A percentile compares a stretch with the other conserved stretches of the same genome.
Conservation (phyloP, 2,329 filamentous ascomycete species). For the Akanthomyces muscarius region DNA sequence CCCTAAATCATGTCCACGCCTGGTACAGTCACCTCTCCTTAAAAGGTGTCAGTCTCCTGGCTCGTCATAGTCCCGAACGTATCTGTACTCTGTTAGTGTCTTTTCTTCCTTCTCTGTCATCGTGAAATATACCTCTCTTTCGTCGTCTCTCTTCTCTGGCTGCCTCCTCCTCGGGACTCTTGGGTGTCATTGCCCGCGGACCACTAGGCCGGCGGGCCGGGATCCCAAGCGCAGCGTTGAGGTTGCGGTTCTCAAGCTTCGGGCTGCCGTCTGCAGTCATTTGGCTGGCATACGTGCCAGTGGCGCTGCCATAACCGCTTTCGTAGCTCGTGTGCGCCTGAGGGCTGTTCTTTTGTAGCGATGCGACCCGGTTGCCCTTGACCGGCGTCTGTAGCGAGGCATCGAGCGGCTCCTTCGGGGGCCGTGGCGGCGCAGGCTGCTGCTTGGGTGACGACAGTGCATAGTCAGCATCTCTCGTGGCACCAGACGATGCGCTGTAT, state of each 20-base stretch:
- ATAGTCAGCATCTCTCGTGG: slow-evolving; percentile 37
- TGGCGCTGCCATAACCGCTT: slow-evolving; percentile 49
- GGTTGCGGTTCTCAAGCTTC: slow-evolving; percentile 53
- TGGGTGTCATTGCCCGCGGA: slow-evolving; percentile 59
- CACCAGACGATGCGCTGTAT: slow-evolving; percentile 42
- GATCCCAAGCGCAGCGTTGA: slow-evolving; percentile 49
- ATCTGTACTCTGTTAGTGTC: slow-evolving; percentile 33
- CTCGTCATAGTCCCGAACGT: slow-evolving; percentile 51
- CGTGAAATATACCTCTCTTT: slow-evolving; percentile 50
- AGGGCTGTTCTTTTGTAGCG: slow-evolving; percentile 52
- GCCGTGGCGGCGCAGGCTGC: slow-evolving; percentile 49
- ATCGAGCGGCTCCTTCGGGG: slow-evolving; percentile 60
- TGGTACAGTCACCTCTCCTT: slow-evolving; percentile 21
- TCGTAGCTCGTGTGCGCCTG: slow-evolving; percentile 54
- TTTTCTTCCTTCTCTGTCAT: neutral
- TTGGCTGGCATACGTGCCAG: slow-evolving; percentile 45
- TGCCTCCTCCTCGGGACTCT: slow-evolving; percentile 45
- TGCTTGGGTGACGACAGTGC: slow-evolving; percentile 42
- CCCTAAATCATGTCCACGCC: neutral
- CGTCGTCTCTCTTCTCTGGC: slow-evolving; percentile 46
- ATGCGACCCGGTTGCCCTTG: slow-evolving; percentile 45
- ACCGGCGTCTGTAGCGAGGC: slow-evolving; percentile 41
- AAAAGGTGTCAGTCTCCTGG: slow-evolving; percentile 53
- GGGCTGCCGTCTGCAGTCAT: slow-evolving; percentile 48
- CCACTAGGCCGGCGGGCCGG: slow-evolving; percentile 54